phyloP scores from a whole-genome alignment of 768 basidiomycete genomes.

The Russula virescens region DNA sequence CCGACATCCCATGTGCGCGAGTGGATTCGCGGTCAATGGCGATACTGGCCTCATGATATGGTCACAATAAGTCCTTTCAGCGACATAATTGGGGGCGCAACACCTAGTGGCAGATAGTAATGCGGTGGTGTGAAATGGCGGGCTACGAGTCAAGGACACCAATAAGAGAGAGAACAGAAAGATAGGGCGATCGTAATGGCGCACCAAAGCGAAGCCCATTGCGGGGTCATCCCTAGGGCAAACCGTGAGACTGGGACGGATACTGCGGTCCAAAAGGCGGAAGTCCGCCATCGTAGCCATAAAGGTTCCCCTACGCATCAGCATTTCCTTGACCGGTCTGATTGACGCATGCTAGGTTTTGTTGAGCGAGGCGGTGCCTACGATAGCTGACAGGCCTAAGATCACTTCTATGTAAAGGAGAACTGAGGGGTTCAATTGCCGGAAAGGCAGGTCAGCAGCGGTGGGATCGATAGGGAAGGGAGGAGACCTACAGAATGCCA shows the following conservation, averaged over 20 bases:
- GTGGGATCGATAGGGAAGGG: neutral
- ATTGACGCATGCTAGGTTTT: neutral
- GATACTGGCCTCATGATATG: too few relatives aligned
- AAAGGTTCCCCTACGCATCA: neutral
- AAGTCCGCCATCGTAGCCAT: neutral
- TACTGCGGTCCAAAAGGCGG: slow-evolving; percentile 6
- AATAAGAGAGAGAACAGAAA: neutral
- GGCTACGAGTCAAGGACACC: neutral
- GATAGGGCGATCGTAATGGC: neutral
- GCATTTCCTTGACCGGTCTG: neutral
- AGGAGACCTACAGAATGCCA: slow-evolving; percentile 1
- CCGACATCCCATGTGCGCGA: too few relatives aligned
- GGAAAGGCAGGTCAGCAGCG: neutral
- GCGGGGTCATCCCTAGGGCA: neutral
- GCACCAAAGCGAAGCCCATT: neutral
- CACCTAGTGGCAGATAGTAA: neutral
- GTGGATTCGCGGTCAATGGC: too few relatives aligned
- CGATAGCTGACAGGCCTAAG: neutral
- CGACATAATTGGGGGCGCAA: neutral
- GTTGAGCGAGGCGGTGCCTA: neutral
- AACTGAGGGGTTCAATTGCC: neutral
- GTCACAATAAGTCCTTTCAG: neutral
- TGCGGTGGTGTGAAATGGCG: neutral
- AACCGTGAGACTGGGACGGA: slow-evolving; percentile 2
- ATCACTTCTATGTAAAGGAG: neutral